These are phyloP conservation scores for Cyclostephanos invisitatus DNA, from an alignment of 108 stramenopile genomes.

Conservation along the genomic window DNA sequence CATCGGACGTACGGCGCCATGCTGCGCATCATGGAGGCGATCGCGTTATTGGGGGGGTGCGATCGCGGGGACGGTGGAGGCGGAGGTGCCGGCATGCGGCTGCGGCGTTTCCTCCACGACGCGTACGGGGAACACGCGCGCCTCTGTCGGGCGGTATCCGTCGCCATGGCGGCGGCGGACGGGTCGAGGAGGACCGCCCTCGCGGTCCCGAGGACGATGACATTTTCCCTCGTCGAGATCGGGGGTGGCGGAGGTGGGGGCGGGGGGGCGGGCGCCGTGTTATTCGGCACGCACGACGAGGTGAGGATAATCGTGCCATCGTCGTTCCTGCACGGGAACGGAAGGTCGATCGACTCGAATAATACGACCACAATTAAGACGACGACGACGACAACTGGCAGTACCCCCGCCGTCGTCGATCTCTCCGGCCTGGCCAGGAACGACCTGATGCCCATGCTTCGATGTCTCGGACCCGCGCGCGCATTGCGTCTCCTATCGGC, in stretches of 20 bases:
- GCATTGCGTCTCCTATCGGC: conserved; percentile 45
- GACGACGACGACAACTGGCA: too few relatives aligned
- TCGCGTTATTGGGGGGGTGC: conserved; percentile 13
- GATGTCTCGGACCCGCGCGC: conserved; percentile 42
- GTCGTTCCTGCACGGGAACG: conserved; percentile 29
- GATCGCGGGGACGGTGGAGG: background rate
- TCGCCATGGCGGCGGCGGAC: background rate
- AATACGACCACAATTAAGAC: background rate
- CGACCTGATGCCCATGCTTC: conserved; percentile 53
- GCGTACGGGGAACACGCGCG: conserved; percentile 34
- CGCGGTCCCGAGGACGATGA: conserved; percentile 28
- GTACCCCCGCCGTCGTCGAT: too few relatives aligned
- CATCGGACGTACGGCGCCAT: conserved; percentile 32
- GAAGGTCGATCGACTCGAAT: background rate
- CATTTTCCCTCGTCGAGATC: conserved; percentile 20
- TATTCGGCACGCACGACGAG: conserved; percentile 24
- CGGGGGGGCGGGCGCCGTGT: background rate
- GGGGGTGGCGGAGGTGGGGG: conserved; percentile 5
- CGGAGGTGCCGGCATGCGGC: background rate
- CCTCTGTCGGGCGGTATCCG: conserved; percentile 22
- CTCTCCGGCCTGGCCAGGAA: conserved; percentile 18
- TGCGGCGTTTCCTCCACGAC: conserved; percentile 26
- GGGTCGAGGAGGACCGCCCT: conserved; percentile 3
- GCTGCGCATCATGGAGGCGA: conserved; percentile 39
- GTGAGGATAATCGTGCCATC: conserved; percentile 29